Evolutionary conservation across 2,329 filamentous ascomycete genomes (phyloP).

Genomic region (Aotearoamyces nothofagi): DNA sequence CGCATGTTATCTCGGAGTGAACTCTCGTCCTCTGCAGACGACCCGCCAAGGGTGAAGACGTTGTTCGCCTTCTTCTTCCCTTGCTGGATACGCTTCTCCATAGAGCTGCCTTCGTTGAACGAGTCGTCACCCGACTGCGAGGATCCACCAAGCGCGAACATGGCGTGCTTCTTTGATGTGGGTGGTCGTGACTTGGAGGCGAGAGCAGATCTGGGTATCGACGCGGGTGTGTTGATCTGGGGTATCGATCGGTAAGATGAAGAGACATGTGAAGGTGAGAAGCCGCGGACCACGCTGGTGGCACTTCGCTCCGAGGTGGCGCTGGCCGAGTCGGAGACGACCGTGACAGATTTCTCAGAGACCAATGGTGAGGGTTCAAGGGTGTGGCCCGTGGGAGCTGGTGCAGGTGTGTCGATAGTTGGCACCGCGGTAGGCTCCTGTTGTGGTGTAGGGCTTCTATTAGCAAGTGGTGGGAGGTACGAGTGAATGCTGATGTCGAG

Average conservation of each 20-base stretch:
- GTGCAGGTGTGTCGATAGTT: conserved; percentile 38
- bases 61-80: conserved; percentile 33
- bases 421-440: conserved; percentile 29
- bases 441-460: conserved; percentile 23
- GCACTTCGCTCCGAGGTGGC: conserved; percentile 20
- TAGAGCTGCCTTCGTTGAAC: conserved; percentile 16
- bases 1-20: conserved; percentile 40
- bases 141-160: conserved; percentile 32
- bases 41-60: conserved; percentile 62
- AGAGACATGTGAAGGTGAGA: conserved; percentile 61
- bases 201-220: conserved; percentile 22
- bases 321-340: conserved; percentile 25
- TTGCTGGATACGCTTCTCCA: conserved; percentile 12
- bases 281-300: conserved; percentile 67
- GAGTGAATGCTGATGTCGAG: conserved; percentile 25
- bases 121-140: conserved; percentile 20
- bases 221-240: conserved; percentile 20
- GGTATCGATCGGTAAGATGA: conserved; percentile 44
- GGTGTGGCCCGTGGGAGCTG: conserved; percentile 20
- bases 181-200: conserved; percentile 42
- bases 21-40: conserved; percentile 71
- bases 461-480: conserved; percentile 29
- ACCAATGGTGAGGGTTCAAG: too few species aligned
- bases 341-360: conserved; percentile 26
- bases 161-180: conserved; percentile 42